phyloP scores from a whole-genome alignment of 768 basidiomycete species.

The Phlebiopsis gigantea region DNA sequence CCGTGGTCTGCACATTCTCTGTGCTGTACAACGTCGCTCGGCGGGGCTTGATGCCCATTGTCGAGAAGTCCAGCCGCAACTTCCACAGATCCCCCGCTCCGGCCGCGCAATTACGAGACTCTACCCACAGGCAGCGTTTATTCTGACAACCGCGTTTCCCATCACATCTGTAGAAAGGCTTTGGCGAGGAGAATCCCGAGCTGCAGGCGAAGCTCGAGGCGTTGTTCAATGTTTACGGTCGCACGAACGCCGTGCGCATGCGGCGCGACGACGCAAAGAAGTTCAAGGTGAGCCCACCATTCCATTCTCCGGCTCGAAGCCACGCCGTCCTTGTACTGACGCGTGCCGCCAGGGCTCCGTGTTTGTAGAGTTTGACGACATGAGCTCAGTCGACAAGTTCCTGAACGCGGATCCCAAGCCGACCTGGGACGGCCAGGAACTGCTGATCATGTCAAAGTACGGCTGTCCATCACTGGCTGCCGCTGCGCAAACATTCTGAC shows the following conservation, averaged over 20 bases:
- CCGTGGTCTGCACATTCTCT: too few relatives aligned
- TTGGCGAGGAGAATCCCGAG: conserved; percentile 52
- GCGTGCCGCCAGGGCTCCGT: conserved; percentile 65
- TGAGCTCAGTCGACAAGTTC: conserved; percentile 65
- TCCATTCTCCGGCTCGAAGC: background rate
- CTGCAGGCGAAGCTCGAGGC: conserved; percentile 72
- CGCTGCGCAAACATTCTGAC: background rate
- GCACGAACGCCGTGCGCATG: conserved; percentile 81
- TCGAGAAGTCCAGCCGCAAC: too few relatives aligned
- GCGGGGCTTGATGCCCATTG: too few relatives aligned
- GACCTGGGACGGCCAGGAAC: conserved; percentile 67
- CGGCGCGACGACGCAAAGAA: conserved; percentile 73
- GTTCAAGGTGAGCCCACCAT: conserved; percentile 65
- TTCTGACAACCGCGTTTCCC: too few relatives aligned
- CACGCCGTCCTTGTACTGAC: background rate
- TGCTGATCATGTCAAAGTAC: conserved; percentile 86
- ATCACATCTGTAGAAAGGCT: conserved; percentile 84
- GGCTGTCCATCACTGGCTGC: conserved; percentile 15
- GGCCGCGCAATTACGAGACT: too few relatives aligned
- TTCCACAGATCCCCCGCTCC: too few relatives aligned
- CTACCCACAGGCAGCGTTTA: too few relatives aligned
- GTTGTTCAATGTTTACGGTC: conserved; percentile 76
- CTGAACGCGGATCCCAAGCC: conserved; percentile 80
- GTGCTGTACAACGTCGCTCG: background rate
- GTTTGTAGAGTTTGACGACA: conserved; percentile 84